Base-by-base conservation (phyloP, 495 filamentous ascomycete species). In the Friedmanniomyces endolithicus region DNA sequence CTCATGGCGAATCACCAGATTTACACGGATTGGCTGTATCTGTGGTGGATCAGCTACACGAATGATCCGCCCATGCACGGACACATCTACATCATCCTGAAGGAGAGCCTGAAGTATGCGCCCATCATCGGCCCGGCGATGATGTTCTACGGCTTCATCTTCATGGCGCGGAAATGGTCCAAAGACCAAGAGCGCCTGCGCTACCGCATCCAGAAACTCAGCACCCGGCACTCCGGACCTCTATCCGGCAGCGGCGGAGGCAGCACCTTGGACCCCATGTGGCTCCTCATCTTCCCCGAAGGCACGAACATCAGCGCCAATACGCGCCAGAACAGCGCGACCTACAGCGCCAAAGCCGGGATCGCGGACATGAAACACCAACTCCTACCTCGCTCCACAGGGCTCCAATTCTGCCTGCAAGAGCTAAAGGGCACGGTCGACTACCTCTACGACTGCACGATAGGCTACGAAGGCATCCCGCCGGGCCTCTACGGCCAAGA, bases 1-100 rank as follows among this genome's bases (percentile, higher is more conserved):
- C 71, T 92, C 67, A 87, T 90, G 53, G 83, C 87, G 19, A 92
- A 92, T 66, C 87, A 92, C 65, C 86, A 90, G 76, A 66, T 92
- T 48, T 92, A 92, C 62, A 87, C 87, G 6, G 87, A 92, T 69
- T 92, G 87, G 87, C 67, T 90, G 11, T 92, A 92, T 64, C 73
- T 92, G 12, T 92, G 87, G 87, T 92, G 87, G 86, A 78, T 85
- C 17, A 82, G 82, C 22, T 92, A 90, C 59, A 82, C 86, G 23
- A 77, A 81, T 23, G 69, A 73, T 40, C 49, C 55, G 34, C 49
- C 59, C 1, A 83, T 85, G 75, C 86, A 89, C 56, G 87, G 87
- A n/a, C 83, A 86, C 52, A 70, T 92, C 54, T 90, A 82, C 67
- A 90, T 92, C 58, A 88, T 92, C 62, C 68, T 90, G 14, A 90